Percentiles rank a stretch among this genome's conserved stretches.
These are phyloP conservation scores for Pleurotus citrinopileatus DNA, from an alignment of 768 basidiomycete genomes.

Conservation along the genomic window DNA sequence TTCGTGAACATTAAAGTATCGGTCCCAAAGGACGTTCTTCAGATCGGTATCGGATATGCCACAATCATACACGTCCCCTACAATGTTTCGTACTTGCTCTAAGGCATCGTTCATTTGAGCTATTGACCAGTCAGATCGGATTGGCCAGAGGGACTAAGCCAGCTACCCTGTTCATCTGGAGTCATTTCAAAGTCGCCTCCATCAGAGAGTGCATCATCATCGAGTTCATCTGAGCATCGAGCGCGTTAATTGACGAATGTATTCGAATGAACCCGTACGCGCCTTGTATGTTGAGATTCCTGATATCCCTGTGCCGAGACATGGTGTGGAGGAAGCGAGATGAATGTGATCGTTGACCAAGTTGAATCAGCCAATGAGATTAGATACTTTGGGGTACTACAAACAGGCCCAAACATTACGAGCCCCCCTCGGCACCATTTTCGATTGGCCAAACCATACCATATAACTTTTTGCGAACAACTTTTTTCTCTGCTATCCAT, in stretches of 20 bases:
- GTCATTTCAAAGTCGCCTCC: conserved; percentile 79
- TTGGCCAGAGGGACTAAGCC: conserved; percentile 11
- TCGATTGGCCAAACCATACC: not conserved
- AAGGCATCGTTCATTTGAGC: conserved; percentile 70
- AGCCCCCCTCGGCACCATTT: not conserved
- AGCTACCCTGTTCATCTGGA: conserved; percentile 75
- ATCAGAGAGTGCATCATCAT: conserved; percentile 77
- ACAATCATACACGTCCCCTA: conserved; percentile 64
- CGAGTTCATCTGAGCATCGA: conserved; percentile 67
- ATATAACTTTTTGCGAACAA: conserved; percentile 3
- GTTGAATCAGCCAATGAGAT: not conserved
- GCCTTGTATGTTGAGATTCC: conserved; percentile 83
- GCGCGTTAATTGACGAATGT: not conserved
- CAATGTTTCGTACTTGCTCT: conserved; percentile 59
- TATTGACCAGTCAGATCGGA: conserved; percentile 23
- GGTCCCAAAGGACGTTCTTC: conserved; percentile 81
- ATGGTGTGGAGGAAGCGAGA: conserved; percentile 35
- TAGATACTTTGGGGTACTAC: not conserved
- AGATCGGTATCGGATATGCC: conserved; percentile 75
- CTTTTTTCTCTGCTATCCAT: conserved; percentile 3
- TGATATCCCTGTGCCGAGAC: conserved; percentile 90
- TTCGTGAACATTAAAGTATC: conserved; percentile 80
- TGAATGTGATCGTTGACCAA: not conserved
- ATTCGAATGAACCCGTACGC: no score
- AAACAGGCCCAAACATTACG: conserved; percentile 19